Evolutionary conservation across 305 asterid species (phyloP), one percentile per base, ranked within the genome.

Genomic region (Fraxinus dipetala): DNA sequence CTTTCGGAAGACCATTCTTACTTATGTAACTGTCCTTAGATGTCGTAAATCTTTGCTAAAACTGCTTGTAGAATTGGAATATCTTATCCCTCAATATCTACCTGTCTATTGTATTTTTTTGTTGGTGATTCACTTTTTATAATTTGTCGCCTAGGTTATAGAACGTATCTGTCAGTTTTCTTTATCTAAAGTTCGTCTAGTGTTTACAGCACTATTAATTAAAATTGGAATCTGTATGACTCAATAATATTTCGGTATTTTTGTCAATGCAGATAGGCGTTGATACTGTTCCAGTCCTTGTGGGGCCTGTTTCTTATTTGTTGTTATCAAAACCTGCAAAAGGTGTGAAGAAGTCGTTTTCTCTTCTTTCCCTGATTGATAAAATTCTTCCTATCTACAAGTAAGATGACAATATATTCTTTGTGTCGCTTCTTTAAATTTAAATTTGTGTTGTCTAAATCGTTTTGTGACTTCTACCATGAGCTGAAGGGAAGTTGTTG

Each of bases 361-460:
- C 92, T 83, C 90, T 90, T 84, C 91, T 90, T 77, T 87, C 91
- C 82, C 82, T 91, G 83, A 59, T 91, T 45, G 90, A 89, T 81
- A 91, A 89, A 79, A 86, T 91, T 63, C 90, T 91, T 85, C 95
- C 95, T 24, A 81, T 91, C 70, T 91, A 91, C 91, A 88, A 88
- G 95, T 91, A 88, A 88, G 90, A 80, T 74, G 65, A 79, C 75
- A 40, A 2, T 26, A 74, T 56, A 54, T 81, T 67, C 81, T 79
- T 61, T 4, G 24, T 76, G 34, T 77, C 40, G 1, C 80, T 63
- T 70, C 63, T 73, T 36, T 43, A 7, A 80, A 22, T 35, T 56
- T 35, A 38, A 18, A 77, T 63, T 67, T 67, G 38, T 26, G 30
- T 80, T 30, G 78, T 76, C 77, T 20, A 26, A 81, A 76, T 54